Base-by-base conservation (phyloP, 345 rosid species). In the Limnanthes douglasii region DNA sequence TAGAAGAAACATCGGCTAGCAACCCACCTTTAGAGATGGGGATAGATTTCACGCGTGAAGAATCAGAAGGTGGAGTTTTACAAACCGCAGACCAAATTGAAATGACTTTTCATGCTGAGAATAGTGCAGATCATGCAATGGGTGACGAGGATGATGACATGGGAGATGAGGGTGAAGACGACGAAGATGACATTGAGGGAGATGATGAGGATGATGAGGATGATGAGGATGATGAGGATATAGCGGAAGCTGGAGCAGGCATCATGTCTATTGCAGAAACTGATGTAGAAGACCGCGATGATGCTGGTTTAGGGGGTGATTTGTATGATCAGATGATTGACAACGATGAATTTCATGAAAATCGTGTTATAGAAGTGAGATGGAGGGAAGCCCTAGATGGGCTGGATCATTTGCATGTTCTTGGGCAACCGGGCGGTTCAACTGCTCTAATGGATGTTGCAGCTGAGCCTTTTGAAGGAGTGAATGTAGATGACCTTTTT, bases 311-410 rank as follows among this genome's bases (percentile, higher is more conserved):
- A 64, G 90, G 78, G 46, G 97, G 76, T 73, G 95, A 79, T 45
- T 86, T 60, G 57, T 76, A 74, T 53, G 93, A 79, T 79, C 90
- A 88, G 33, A 76, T 88, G 93, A 61, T 78, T 44, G 97, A 80
- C 26, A 94, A 83, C 43, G 97, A 79, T 44, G 97, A 83, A 58
- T 83, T 83, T 55, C 86, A 79, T 50, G 95, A 73, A 66, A 73
- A 68, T 41, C 86, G 75, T 14, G 90, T 83, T 12, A 76, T 88
- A 62, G 95, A 83, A 66, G 94, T 76, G 31, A 65, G 92, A 62
- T 83, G 90, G 97, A 74, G 95, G 66, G 97, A 73, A 60, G 86
- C 93, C 43, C 74, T 83, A 53, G 95, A 88, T 65, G 90, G 86
- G 49, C 64, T 88, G 43, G 97, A 88, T 68, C 83, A 76, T 62